These are phyloP conservation scores for Aureobasidium sp. DNA, from an alignment of 2,329 filamentous ascomycete species.

Conservation along the genomic window DNA sequence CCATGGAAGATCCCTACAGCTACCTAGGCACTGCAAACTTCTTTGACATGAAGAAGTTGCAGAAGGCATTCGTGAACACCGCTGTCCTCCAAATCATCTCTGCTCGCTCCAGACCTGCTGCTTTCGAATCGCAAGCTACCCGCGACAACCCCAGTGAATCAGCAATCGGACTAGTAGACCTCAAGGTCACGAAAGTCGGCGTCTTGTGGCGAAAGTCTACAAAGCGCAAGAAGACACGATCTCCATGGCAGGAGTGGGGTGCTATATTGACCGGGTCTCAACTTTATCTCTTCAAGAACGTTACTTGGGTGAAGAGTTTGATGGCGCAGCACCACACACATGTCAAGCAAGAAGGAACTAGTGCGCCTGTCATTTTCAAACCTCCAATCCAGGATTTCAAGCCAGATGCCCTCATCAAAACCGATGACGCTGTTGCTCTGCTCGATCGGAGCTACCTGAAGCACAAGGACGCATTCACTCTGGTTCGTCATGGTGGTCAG, in stretches of 20 bases:
- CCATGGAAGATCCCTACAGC: constrained; percentile 82
- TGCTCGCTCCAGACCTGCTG: constrained; percentile 83
- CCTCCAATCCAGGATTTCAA: constrained; percentile 89
- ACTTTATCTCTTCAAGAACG: constrained; percentile 92
- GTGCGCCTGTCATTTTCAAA: constrained; percentile 76
- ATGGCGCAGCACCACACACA: constrained; percentile 83
- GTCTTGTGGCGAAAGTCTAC: constrained; percentile 87
- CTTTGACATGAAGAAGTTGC: constrained; percentile 72
- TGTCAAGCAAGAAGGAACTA: constrained; percentile 66
- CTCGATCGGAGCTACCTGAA: constrained; percentile 82
- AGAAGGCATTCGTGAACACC: constrained; percentile 83
- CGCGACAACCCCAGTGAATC: constrained; percentile 77
- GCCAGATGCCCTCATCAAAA: constrained; percentile 86
- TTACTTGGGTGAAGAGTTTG: constrained; percentile 81
- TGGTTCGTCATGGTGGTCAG: constrained; percentile 75
- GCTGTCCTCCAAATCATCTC: constrained; percentile 93
- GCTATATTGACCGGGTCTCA: constrained; percentile 94
- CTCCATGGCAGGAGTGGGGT: constrained; percentile 98
- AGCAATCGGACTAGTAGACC: constrained; percentile 88
- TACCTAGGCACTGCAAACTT: constrained; percentile 70
- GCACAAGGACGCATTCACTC: constrained; percentile 91
- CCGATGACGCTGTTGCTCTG: constrained; percentile 82
- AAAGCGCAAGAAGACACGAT: constrained; percentile 91
- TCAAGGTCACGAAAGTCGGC: constrained; percentile 94
- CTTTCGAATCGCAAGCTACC: constrained; percentile 84